phyloP scores from a whole-genome alignment of 1,284 basidiomycete species.

The Trametes sp. region DNA sequence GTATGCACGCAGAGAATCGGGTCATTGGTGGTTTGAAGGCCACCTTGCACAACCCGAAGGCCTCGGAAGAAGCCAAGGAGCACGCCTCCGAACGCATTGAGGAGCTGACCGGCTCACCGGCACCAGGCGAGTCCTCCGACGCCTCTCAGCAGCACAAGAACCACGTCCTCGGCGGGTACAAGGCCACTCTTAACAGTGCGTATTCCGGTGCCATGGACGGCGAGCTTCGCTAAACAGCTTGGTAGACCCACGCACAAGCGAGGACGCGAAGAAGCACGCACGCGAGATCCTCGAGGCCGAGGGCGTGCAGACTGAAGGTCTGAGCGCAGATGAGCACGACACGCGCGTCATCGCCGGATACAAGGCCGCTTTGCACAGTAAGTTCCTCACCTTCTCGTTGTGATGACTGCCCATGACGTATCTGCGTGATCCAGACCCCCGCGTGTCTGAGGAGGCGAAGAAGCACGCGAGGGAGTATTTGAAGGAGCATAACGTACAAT shows the following conservation, averaged over 20 bases:
- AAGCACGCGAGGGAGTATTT: background rate
- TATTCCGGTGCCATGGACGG: too few species aligned
- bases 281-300: conserved; percentile 43
- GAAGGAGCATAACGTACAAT: background rate
- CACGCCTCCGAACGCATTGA: conserved; percentile 51
- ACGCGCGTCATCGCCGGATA: conserved; percentile 55
- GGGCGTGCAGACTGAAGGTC: conserved; percentile 36
- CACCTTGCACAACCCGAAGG: conserved; percentile 49
- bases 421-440: conserved; percentile 40
- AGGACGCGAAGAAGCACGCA: conserved; percentile 54
- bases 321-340: conserved; percentile 45
- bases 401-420: background rate
- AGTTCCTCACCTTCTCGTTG: conserved; percentile 19
- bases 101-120: conserved; percentile 48
- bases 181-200: conserved; percentile 56
- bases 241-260: conserved; percentile 43
- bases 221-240: too few species aligned
- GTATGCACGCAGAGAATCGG: conserved; percentile 32
- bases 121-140: too few species aligned
- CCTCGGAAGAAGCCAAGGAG: conserved; percentile 56
- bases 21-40: conserved; percentile 61
- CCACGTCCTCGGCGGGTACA: conserved; percentile 54
- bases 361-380: conserved; percentile 57
- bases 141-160: conserved; percentile 20
- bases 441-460: conserved; percentile 12